These are phyloP conservation scores for Colletotrichum costaricense DNA, from an alignment of 2,329 filamentous ascomycete genomes.

Conservation along the genomic window DNA sequence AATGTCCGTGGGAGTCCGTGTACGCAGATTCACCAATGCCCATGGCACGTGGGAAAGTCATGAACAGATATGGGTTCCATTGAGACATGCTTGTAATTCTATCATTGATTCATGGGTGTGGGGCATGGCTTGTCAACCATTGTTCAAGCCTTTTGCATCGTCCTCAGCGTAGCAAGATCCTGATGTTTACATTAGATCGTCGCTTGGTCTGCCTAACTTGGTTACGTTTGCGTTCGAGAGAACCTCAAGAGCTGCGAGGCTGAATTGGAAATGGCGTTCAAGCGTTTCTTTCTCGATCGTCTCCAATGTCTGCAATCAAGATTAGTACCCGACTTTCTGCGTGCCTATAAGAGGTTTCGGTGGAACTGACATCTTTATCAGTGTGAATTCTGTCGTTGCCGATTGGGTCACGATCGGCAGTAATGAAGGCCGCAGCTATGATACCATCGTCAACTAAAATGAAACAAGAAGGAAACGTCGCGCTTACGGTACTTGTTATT, in stretches of 20 bases:
- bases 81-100: not conserved
- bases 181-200: not conserved
- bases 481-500: not conserved
- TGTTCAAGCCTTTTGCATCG: not conserved
- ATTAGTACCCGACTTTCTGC: not conserved
- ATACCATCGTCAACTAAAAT: not conserved
- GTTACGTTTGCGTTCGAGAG: not conserved
- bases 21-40: not conserved
- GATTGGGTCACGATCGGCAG: not conserved
- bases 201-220: not conserved
- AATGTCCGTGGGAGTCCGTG: too few relatives aligned
- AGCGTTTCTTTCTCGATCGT: not conserved
- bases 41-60: not conserved
- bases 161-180: not conserved
- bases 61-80: not conserved
- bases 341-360: too few relatives aligned
- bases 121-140: not conserved
- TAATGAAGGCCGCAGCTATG: not conserved
- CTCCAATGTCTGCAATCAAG: not conserved
- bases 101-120: not conserved
- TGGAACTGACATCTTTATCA: not conserved
- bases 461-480: not conserved
- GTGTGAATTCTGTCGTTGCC: not conserved
- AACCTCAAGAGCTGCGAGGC: not conserved
- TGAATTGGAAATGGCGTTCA: not conserved